Evolutionary conservation across 306 rosid genomes (phyloP).

Genomic region (Gillenia trifoliata): DNA sequence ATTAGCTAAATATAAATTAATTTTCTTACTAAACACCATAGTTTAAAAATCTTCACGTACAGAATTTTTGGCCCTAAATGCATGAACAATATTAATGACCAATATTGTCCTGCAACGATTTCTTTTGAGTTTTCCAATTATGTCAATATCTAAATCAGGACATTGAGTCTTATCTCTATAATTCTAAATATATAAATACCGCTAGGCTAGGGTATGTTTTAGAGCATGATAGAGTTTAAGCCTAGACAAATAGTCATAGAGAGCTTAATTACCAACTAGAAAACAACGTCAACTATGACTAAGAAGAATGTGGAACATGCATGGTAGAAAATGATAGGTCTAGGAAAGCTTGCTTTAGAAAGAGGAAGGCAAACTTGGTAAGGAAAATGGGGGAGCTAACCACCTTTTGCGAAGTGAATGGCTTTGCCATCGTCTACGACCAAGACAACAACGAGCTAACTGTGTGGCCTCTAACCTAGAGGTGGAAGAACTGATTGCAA

Average conservation of each 20-base stretch:
- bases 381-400: conserved; percentile 36
- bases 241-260: background rate
- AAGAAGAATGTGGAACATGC: conserved; percentile 29
- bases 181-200: background rate
- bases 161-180: background rate
- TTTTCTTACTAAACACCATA: background rate
- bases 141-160: background rate
- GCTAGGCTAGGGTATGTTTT: background rate
- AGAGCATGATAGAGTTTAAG: background rate
- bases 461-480: conserved; percentile 26
- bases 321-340: conserved; percentile 27
- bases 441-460: conserved; percentile 6
- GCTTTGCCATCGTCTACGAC: conserved; percentile 19
- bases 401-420: conserved; percentile 32
- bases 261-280: background rate
- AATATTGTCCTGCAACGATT: background rate
- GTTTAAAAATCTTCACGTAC: background rate
- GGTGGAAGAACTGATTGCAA: background rate
- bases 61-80: background rate
- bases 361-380: conserved; percentile 23
- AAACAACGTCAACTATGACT: conserved; percentile 13
- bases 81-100: background rate
- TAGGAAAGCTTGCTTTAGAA: conserved; percentile 31
- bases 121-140: background rate
- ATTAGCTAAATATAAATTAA: background rate